Evolutionary conservation across 331 rosid genomes (phyloP).

Genomic region (Prunus yedoensis): DNA sequence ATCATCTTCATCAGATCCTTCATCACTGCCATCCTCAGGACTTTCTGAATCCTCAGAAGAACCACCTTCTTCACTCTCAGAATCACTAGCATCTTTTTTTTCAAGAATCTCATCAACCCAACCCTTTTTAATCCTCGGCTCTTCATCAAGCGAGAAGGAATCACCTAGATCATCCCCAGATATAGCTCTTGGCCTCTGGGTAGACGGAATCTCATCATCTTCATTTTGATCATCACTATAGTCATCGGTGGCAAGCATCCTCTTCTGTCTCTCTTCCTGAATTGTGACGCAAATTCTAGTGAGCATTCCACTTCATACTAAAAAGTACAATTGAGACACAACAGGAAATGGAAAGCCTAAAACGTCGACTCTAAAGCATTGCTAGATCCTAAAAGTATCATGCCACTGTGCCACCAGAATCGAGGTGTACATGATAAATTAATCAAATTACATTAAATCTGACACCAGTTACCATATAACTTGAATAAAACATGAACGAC

Average conservation of each 20-base stretch:
- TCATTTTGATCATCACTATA: slow-evolving; percentile 76
- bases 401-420: background rate
- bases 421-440: background rate
- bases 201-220: slow-evolving; percentile 48
- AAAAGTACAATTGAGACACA: background rate
- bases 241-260: slow-evolving; percentile 74
- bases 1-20: slow-evolving; percentile 56
- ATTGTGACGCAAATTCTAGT: slow-evolving; percentile 9
- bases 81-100: slow-evolving; percentile 51
- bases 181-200: slow-evolving; percentile 47
- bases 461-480: background rate
- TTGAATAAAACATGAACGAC: background rate
- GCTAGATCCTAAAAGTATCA: background rate
- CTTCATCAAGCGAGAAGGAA: slow-evolving; percentile 66
- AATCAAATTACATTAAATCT: background rate
- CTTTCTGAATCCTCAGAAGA: slow-evolving; percentile 54
- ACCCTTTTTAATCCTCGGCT: slow-evolving; percentile 57
- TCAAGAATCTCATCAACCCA: slow-evolving; percentile 83
- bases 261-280: slow-evolving; percentile 85
- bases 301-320: background rate
- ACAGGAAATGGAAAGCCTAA: background rate
- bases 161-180: slow-evolving; percentile 99
- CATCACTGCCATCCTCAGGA: slow-evolving; percentile 52
- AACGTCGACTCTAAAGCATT: background rate
- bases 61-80: slow-evolving; percentile 58